phyloP scores from a whole-genome alignment of 345 rosid genomes.

The Erodium maritimum region DNA sequence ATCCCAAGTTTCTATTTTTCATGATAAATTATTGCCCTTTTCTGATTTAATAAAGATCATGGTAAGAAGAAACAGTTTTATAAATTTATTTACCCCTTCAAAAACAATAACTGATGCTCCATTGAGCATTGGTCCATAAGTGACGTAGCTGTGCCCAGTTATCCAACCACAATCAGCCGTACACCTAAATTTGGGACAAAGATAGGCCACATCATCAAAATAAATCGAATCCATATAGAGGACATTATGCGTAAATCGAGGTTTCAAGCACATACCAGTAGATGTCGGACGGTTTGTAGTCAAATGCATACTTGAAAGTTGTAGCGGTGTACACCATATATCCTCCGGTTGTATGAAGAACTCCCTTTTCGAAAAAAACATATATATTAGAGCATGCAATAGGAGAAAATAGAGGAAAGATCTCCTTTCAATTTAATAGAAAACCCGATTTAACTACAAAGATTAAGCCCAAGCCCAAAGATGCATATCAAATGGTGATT shows the following conservation, averaged over 20 bases:
- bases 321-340: conserved; percentile 94
- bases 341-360: conserved; percentile 96
- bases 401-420: background rate
- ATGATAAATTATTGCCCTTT: no score
- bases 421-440: conserved; percentile 2
- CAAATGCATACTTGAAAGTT: conserved; percentile 95
- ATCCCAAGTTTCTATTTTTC: no score
- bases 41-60: background rate
- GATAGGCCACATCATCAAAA: background rate
- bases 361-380: conserved; percentile 49
- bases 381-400: conserved; percentile 4
- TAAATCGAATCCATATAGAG: no score
- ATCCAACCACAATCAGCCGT: conserved; percentile 99
- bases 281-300: conserved; percentile 77
- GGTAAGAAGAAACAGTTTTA: background rate
- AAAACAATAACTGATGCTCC: conserved; percentile 67
- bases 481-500: no score
- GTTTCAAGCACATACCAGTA: conserved; percentile 53
- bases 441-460: no score
- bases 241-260: background rate
- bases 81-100: conserved; percentile 70
- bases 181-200: conserved; percentile 41
- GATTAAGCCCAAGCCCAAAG: no score
- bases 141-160: conserved; percentile 97
- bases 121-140: conserved; percentile 97